Evolutionary conservation across 2,329 filamentous ascomycete species (phyloP).

Genomic region (Sordariomycetes sp.): DNA sequence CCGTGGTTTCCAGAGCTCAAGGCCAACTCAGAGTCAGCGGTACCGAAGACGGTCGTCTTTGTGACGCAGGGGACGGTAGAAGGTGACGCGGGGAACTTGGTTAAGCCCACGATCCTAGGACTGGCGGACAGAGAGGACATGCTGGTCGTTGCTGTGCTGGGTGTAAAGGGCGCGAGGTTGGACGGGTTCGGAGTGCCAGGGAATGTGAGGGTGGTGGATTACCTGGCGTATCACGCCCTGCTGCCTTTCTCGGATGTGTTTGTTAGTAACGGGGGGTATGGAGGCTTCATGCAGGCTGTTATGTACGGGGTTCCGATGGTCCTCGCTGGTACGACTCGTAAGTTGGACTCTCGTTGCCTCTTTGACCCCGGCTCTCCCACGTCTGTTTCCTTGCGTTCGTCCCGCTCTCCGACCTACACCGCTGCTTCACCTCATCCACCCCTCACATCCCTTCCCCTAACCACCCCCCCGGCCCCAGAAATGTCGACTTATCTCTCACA

Average conservation of each 20-base stretch:
- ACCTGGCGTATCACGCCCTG: conserved; percentile 31
- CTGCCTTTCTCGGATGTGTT: conserved; percentile 29
- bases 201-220: conserved; percentile 30
- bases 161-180: conserved; percentile 12
- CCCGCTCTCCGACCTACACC: neutral
- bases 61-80: conserved; percentile 34
- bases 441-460: neutral
- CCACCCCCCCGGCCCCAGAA: too few species aligned
- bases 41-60: conserved; percentile 25
- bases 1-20: conserved; percentile 30
- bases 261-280: conserved; percentile 34
- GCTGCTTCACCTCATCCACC: neutral
- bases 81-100: conserved; percentile 22
- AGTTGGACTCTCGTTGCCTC: neutral
- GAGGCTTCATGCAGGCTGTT: conserved; percentile 29
- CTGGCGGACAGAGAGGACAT: conserved; percentile 25
- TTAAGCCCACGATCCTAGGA: conserved; percentile 28
- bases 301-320: conserved; percentile 32
- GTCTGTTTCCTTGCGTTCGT: neutral
- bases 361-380: neutral
- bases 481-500: neutral
- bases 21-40: neutral
- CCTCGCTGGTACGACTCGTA: conserved; percentile 18
- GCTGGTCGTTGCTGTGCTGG: conserved; percentile 18
- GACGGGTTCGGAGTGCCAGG: conserved; percentile 16